Evolutionary conservation across 768 basidiomycete species (phyloP), one percentile per base, ranked within the genome.

Genomic region (Lentinula lateritia): DNA sequence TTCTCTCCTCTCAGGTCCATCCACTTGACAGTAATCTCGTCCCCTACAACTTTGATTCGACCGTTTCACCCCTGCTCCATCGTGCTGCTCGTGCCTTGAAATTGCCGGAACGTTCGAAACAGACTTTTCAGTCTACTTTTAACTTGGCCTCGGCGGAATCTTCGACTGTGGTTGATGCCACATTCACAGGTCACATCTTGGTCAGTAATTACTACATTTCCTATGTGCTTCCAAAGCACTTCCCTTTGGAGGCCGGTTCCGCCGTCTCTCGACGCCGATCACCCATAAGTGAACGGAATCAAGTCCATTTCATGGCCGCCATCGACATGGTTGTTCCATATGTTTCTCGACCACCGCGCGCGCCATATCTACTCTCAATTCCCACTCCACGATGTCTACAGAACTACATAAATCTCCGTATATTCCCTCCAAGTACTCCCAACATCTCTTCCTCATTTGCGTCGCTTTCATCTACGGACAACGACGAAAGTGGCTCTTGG

Each of bases 371-470:
- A 64, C 78, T 93, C 59, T 85, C 89, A 2, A 86, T 93, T 54
- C 90, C 91, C 3, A 82, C 84, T 10, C 90, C 91, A 10, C 84
- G 89, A 35, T 93, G 91, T 66, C 74, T 93, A 38, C 87, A 88
- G 61, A 93, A 93, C 64, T 81, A 83, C 62, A 81, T 93, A 65
- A 86, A 81, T 66, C 75, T 93, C 41, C 84, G 86, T 60, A 89
- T 93, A 70, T 88, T 89, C 64, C 83, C 89, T 18, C 88, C 88
- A 5, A 74, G 72, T 5, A 70, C 76, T 28, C 66, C 81, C 16
- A 43, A 56, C 41, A 41, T 56, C n/a, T 80, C 81, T 16, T 71
- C 83, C 7, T 92, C 89, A 1, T 78, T 86, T 66, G 88, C 88
- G 23, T 92, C 90, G 1, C 74, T 92, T 45, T 90, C 90, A 7